These are phyloP conservation scores for Diaporthe citriasiana DNA, from an alignment of 2,329 filamentous ascomycete species.

Conservation along the genomic window DNA sequence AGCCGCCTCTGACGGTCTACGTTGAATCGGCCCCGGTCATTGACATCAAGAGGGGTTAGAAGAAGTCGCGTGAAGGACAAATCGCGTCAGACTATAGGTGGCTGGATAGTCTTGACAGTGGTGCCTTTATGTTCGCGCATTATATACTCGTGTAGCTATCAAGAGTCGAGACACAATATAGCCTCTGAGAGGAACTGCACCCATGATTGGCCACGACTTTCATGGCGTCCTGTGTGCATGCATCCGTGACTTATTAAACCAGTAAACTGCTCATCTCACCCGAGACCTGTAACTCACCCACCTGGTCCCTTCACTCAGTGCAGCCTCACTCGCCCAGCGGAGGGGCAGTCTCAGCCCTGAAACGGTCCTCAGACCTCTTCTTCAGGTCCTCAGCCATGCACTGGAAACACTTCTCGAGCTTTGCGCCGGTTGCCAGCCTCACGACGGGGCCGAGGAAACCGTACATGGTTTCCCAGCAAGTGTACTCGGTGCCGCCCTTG, in stretches of 20 bases:
- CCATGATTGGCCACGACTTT: not conserved
- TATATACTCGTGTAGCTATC: not conserved
- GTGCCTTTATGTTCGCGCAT: not conserved
- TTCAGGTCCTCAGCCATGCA: conserved; percentile 58
- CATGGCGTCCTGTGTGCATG: not conserved
- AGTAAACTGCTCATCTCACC: not conserved
- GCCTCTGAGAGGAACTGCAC: not conserved
- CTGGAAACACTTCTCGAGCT: conserved; percentile 53
- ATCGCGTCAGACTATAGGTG: not conserved
- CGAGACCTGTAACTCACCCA: not conserved
- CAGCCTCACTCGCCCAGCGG: conserved; percentile 1
- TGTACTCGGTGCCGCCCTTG: conserved; percentile 55
- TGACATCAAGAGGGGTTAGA: conserved; percentile 29
- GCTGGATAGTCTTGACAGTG: not conserved
- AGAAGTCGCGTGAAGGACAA: not conserved
- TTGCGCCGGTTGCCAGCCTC: conserved; percentile 50
- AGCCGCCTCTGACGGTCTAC: conserved; percentile 56
- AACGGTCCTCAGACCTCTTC: conserved; percentile 47
- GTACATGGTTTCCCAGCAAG: conserved; percentile 62
- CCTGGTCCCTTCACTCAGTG: not conserved
- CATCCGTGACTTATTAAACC: not conserved
- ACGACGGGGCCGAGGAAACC: conserved; percentile 55
- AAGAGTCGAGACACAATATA: not conserved
- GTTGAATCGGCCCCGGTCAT: conserved; percentile 49
- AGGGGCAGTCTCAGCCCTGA: conserved; percentile 10